These are phyloP conservation scores for Aspergillus pseudoviridinutans DNA, from an alignment of 2,329 filamentous ascomycete genomes.

Conservation along the genomic window DNA sequence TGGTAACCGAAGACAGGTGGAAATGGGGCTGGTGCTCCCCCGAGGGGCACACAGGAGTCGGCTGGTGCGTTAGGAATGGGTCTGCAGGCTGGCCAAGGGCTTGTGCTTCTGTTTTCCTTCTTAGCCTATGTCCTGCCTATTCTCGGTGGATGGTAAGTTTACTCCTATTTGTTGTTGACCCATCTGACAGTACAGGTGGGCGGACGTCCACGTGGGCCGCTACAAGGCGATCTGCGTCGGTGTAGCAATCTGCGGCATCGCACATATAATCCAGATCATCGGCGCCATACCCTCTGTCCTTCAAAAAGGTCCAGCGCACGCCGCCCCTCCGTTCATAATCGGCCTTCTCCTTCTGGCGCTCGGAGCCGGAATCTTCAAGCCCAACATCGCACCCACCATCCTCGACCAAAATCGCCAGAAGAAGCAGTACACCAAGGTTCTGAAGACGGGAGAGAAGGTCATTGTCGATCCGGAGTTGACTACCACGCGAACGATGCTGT, in stretches of 20 bases:
- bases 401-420: slow-evolving; percentile 41
- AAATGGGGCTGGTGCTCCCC: slow-evolving; percentile 36
- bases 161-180: neutral
- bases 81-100: slow-evolving; percentile 51
- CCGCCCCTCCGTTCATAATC: slow-evolving; percentile 38
- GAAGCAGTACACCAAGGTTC: slow-evolving; percentile 39
- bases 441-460: slow-evolving; percentile 44
- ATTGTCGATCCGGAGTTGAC: slow-evolving; percentile 48
- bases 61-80: slow-evolving; percentile 59
- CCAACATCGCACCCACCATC: slow-evolving; percentile 42
- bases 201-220: slow-evolving; percentile 22
- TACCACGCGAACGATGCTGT: slow-evolving; percentile 32
- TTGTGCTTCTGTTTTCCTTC: slow-evolving; percentile 48
- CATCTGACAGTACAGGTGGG: slow-evolving; percentile 11
- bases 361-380: slow-evolving; percentile 39
- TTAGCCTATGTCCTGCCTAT: slow-evolving; percentile 57
- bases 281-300: slow-evolving; percentile 41
- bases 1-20: slow-evolving; percentile 23
- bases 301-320: slow-evolving; percentile 26
- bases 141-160: slow-evolving; percentile 27
- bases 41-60: slow-evolving; percentile 38
- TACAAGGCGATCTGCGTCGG: slow-evolving; percentile 36
- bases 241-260: slow-evolving; percentile 38
- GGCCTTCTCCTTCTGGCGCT: slow-evolving; percentile 37
- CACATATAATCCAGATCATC: slow-evolving; percentile 30